A percentile compares a stretch with the other conserved stretches of the same genome.
Conservation (phyloP, 768 basidiomycete genomes). For the Cyclocybe aegerita region DNA sequence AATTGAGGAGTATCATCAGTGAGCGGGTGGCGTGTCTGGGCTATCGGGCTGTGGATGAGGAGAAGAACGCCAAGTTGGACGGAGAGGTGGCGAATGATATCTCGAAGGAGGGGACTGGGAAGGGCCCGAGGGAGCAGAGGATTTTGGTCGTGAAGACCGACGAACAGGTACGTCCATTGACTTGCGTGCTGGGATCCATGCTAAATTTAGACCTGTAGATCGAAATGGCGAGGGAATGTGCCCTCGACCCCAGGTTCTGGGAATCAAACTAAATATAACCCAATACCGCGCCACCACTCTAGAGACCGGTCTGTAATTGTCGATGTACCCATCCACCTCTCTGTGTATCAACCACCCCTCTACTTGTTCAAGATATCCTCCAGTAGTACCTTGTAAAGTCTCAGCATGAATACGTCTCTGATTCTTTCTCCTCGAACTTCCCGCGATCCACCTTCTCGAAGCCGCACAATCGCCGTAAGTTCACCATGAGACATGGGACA, state of each 20-base stretch:
- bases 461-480: too few species aligned
- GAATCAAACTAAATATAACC: neutral
- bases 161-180: constrained; percentile 46
- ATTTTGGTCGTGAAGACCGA: constrained; percentile 68
- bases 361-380: neutral
- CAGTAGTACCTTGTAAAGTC: too few species aligned
- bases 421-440: too few species aligned
- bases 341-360: neutral
- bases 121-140: constrained; percentile 8
- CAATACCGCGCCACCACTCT: too few species aligned
- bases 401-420: too few species aligned
- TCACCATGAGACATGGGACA: too few species aligned
- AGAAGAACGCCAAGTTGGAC: constrained; percentile 43
- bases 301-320: neutral
- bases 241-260: constrained; percentile 26
- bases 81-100: constrained; percentile 50
- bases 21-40: constrained; percentile 60
- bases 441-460: too few species aligned
- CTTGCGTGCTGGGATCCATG: neutral
- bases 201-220: constrained; percentile 20
- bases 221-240: constrained; percentile 43
- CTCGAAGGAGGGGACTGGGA: neutral
- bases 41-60: constrained; percentile 46
- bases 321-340: neutral
- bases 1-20: constrained; percentile 60